A percentile compares a stretch with the other conserved stretches of the same genome.
phyloP scores from a whole-genome alignment of 345 rosid genomes.

The Brassica juncea region DNA sequence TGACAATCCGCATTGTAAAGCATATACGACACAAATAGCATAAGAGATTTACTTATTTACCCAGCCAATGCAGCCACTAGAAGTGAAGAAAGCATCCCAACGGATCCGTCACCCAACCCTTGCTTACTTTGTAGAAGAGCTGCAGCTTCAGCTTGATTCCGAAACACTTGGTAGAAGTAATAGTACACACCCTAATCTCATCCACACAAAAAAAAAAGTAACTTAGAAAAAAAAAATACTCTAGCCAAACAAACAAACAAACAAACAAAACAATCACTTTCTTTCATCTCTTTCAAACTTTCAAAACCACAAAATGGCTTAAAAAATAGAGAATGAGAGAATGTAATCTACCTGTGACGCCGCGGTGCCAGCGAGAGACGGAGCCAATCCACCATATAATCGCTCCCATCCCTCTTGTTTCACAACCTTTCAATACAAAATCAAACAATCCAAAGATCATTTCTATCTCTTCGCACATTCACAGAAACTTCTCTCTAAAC shows the following conservation, averaged over 20 bases:
- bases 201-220: conserved; percentile 43
- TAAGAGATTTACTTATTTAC: conserved; percentile 41
- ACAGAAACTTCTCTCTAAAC: background rate
- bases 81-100: conserved; percentile 93
- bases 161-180: conserved; percentile 99
- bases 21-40: background rate
- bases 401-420: conserved; percentile 93
- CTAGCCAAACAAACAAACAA: too few species aligned
- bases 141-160: conserved; percentile 78
- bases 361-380: conserved; percentile 87
- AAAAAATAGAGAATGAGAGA: background rate
- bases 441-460: too few species aligned
- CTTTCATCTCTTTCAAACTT: background rate
- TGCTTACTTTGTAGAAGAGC: conserved; percentile 58
- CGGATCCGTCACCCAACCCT: conserved; percentile 93
- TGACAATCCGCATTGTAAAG: background rate
- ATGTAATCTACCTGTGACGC: conserved; percentile 73
- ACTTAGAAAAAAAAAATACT: conserved; percentile 16
- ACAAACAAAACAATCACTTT: background rate
- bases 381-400: conserved; percentile 83
- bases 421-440: conserved; percentile 57
- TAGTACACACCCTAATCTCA: conserved; percentile 96
- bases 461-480: too few species aligned
- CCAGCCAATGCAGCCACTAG: conserved; percentile 93
- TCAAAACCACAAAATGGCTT: background rate